Evolutionary conservation across 768 basidiomycete species (phyloP).

Genomic region (Lentinula edodes): DNA sequence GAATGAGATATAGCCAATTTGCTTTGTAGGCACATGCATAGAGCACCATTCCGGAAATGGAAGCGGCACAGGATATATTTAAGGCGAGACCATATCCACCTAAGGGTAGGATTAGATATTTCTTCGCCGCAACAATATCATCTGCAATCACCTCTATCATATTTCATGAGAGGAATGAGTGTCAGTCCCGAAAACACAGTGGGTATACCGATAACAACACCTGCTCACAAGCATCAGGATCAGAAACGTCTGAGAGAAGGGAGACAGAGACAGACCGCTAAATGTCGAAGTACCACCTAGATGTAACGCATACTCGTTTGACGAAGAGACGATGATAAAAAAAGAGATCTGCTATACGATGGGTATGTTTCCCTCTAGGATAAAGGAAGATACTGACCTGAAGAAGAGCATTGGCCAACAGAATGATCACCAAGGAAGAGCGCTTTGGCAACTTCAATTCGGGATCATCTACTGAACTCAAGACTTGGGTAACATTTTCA

Average conservation of each 20-base stretch:
- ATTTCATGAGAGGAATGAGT: slow-evolving; percentile 48
- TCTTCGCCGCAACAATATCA: not conserved
- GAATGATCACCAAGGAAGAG: slow-evolving; percentile 38
- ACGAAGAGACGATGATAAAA: slow-evolving; percentile 66
- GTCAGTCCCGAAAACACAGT: slow-evolving; percentile 54
- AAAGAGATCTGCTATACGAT: slow-evolving; percentile 45
- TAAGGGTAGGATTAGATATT: slow-evolving; percentile 15
- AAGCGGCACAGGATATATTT: slow-evolving; percentile 45
- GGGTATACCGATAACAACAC: slow-evolving; percentile 60
- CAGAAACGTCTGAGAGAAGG: slow-evolving; percentile 33
- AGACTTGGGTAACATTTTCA: not conserved
- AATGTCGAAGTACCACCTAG: slow-evolving; percentile 68
- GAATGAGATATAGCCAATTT: slow-evolving; percentile 61
- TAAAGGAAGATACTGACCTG: slow-evolving; percentile 29
- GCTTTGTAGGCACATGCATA: slow-evolving; percentile 58
- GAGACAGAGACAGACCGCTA: slow-evolving; percentile 31
- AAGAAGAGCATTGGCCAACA: slow-evolving; percentile 36
- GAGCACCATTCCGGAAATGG: slow-evolving; percentile 51
- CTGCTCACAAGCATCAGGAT: slow-evolving; percentile 14
- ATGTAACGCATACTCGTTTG: slow-evolving; percentile 54
- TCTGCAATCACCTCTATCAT: slow-evolving; percentile 45
- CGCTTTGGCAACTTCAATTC: slow-evolving; percentile 46
- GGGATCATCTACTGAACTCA: slow-evolving; percentile 11
- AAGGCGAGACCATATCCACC: slow-evolving; percentile 53
- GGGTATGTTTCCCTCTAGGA: not conserved